Evolutionary conservation across 495 filamentous ascomycete genomes (phyloP), one percentile per base, ranked within the genome.

Genomic region (Bombardia bombarda): DNA sequence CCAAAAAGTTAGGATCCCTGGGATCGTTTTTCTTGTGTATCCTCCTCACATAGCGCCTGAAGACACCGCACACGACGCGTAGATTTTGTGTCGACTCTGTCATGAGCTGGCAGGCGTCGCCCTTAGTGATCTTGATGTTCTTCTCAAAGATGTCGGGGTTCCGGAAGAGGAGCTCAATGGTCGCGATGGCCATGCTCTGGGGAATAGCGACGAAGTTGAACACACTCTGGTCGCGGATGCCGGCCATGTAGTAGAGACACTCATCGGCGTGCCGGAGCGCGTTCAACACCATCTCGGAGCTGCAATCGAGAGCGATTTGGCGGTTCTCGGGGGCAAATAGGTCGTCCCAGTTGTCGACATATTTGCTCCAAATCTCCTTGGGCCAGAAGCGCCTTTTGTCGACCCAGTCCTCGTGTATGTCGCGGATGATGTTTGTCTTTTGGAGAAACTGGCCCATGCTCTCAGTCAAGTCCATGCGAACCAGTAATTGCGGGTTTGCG

Each of bases 181-280:
- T 97, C 2, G 92, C 90, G 63, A 98, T 96, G 21, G 93, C 92
- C 92, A 98, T 98, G 46, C 82, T 70, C 65, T 98, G 92, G n/a
- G 92, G 92, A 52, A 98, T 98, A 32, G 93, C 90, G 32, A 87
- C 87, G 61, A 98, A 98, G 72, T 98, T 97, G 83, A 98, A 98
- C n/a, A 95, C 88, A 61, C 86, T 92, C 68, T 97, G 92, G 62
- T 98, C 92, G 45, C 84, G 86, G 33, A 97, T 75, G 17, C 89
- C 93, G 18, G 93, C 93, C 67, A 98, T 85, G 70, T 98, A 98
- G 70, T 89, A 97, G 7, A 98, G 68, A 64, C 90, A 96, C 53
- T 97, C 87, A 48, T 94, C 87, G 22, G 80, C 87, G 50, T 95
- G 88, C 58, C 78, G 74, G 35, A 98, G 75, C 16, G 90, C 83